A percentile compares a stretch with the other conserved stretches of the same genome.
phyloP scores from a whole-genome alignment of 2,329 filamentous ascomycete species.

The Lachnellula cervina region DNA sequence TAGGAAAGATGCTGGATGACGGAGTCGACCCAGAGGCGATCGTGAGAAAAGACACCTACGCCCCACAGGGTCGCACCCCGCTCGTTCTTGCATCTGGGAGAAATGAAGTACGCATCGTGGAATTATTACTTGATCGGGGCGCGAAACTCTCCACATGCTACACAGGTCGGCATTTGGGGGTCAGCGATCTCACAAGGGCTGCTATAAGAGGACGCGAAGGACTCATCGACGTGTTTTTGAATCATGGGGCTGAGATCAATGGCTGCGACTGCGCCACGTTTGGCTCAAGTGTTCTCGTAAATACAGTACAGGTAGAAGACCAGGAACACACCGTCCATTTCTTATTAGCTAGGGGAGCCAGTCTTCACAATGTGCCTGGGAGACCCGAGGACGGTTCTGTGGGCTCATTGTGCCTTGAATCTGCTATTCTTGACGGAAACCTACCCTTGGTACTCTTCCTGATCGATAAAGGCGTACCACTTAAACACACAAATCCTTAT shows the following conservation, averaged over 20 bases:
- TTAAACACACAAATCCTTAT: not conserved
- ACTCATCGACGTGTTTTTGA: not conserved
- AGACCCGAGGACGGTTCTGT: too few species aligned
- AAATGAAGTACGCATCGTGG: not conserved
- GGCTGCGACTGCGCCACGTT: too few species aligned
- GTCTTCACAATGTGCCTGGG: too few species aligned
- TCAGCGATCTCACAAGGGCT: not conserved
- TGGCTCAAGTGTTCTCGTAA: too few species aligned
- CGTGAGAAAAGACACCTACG: not conserved
- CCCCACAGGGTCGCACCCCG: too few species aligned
- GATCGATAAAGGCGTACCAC: not conserved
- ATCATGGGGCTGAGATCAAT: not conserved
- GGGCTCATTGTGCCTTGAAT: not conserved
- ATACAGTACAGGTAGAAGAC: not conserved
- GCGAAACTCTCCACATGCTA: too few species aligned
- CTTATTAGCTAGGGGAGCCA: not conserved
- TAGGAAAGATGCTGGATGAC: not conserved
- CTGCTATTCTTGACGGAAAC: not conserved
- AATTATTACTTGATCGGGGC: not conserved
- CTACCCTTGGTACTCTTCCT: not conserved
- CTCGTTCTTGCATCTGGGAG: too few species aligned
- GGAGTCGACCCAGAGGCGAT: not conserved
- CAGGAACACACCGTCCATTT: not conserved
- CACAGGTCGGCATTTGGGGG: too few species aligned
- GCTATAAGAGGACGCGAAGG: not conserved